Evolutionary conservation across 148 eudicot species (phyloP).

Genomic region (Cornus florida): DNA sequence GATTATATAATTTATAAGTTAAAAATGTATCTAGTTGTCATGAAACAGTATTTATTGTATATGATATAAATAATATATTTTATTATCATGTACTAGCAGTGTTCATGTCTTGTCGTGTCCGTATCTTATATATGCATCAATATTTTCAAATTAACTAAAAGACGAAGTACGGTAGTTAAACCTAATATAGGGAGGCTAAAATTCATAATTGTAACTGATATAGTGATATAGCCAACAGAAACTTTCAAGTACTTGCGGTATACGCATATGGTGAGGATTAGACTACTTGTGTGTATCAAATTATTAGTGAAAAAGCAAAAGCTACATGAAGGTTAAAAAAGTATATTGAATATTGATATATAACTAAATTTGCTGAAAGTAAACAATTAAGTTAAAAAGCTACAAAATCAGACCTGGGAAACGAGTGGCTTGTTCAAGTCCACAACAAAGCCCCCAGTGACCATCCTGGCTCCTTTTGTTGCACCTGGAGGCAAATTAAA

Average conservation of each 20-base stretch:
- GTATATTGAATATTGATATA: background rate
- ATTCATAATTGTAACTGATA: background rate
- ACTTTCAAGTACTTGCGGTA: background rate
- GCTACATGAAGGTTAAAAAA: background rate
- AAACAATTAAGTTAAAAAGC: background rate
- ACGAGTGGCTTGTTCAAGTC: conserved; percentile 91
- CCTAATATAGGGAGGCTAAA: too few species aligned
- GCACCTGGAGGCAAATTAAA: background rate
- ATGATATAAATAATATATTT: too few species aligned
- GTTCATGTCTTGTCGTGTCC: too few species aligned
- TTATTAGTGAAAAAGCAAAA: background rate
- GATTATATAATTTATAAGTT: too few species aligned
- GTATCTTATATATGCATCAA: too few species aligned
- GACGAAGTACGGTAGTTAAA: too few species aligned
- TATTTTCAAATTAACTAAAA: too few species aligned
- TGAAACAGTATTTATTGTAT: too few species aligned
- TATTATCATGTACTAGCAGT: too few species aligned
- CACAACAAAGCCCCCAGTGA: conserved; percentile 70
- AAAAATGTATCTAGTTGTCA: too few species aligned
- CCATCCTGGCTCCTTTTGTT: conserved; percentile 53
- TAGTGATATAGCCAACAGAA: too few species aligned
- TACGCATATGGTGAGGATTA: background rate
- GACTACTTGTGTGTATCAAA: background rate
- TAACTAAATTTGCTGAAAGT: background rate
- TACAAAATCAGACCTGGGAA: conserved; percentile 59